Evolutionary conservation across 202 grass and related monocot genomes (phyloP), one percentile per base, ranked within the genome.

Genomic region (Thinopyrum obtusiflorum): DNA sequence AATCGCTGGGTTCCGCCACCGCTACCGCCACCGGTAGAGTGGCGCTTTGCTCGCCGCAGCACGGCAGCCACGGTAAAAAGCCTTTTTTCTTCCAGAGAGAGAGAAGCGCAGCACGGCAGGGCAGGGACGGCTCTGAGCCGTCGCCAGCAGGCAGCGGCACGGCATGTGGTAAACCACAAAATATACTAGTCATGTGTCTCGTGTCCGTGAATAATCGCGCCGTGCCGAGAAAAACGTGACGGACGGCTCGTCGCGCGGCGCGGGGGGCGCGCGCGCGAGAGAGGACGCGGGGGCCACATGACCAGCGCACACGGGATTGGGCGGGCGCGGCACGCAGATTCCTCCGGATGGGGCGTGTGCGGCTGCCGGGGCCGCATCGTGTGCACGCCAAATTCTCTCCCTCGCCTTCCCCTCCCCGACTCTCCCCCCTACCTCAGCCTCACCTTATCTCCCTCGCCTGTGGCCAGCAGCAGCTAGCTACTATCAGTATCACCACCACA

Each of bases 311-410:
- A 80, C 76, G 76, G 80, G 84, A 84, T 90, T 81, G 68, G 84
- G 84, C 73, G 31, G 72, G 7, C 36, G 61, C 33, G 46, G 63
- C 64, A 33, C 65, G 60, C 62, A 5, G 85, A 88, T 88, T 78
- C 71, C 53, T 80, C 44, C 85, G 86, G 89, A 91, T 88, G 86
- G 89, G 86, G 78, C 82, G 78, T 85, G 82, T 82, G 89, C 86
- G 89, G 86, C 89, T 91, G 77, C 76, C 78, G 55, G 77, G 77
- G 71, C 86, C 65, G 86, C 89, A 73, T 82, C 85, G 89, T 91
- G 86, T 66, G 32, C 89, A 23, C 86, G 81, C 78, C 86, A 18
- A 85, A 65, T 85, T 88, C 89, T 78, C 89, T 83, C 49, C 73
- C 85, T 79, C 72, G n/a, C 37, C 71, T 31, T 27, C 71, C n/a